Evolutionary conservation across 257 asterid species (phyloP).

Genomic region (Gentiana macrophylla): DNA sequence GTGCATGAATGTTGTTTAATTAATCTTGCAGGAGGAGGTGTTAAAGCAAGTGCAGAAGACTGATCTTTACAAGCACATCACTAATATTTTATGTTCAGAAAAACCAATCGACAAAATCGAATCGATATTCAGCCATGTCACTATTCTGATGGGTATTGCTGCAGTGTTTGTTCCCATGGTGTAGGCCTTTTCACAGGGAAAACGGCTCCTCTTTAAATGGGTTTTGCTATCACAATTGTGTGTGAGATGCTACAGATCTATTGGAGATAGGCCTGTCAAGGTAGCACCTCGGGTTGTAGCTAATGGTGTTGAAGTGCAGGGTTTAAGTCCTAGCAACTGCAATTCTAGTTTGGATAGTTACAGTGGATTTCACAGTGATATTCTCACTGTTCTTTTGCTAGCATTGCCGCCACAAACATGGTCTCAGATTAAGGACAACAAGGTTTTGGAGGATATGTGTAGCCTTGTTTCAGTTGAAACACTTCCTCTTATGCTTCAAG

Average conservation of each 20-base stretch:
- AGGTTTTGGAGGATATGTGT: constrained; percentile 50
- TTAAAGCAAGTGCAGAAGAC: constrained; percentile 79
- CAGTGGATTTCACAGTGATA: constrained; percentile 48
- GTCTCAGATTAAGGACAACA: constrained; percentile 55
- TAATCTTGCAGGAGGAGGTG: constrained; percentile 57
- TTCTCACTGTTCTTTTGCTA: constrained; percentile 70
- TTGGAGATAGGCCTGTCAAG: constrained; percentile 43
- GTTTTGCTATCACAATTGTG: constrained; percentile 60
- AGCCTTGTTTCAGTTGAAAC: constrained; percentile 44
- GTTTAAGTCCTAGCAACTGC: constrained; percentile 51
- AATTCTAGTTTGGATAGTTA: constrained; percentile 26
- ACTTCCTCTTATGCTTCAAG: constrained; percentile 75
- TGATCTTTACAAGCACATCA: constrained; percentile 63
- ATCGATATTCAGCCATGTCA: constrained; percentile 20
- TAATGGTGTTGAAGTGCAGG: constrained; percentile 51
- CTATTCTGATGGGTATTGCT: constrained; percentile 51
- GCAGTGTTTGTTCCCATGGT: constrained; percentile 84
- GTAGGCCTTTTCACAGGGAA: constrained; percentile 64
- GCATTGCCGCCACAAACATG: constrained; percentile 90
- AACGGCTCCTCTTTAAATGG: constrained; percentile 26
- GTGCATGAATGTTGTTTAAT: background rate
- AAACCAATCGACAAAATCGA: constrained; percentile 23
- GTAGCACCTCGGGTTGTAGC: constrained; percentile 72
- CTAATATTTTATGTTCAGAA: constrained; percentile 42
- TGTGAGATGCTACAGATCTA: constrained; percentile 69